Base-by-base conservation (phyloP, 805 yeast species). In the Hanseniaspora mollemarum region DNA sequence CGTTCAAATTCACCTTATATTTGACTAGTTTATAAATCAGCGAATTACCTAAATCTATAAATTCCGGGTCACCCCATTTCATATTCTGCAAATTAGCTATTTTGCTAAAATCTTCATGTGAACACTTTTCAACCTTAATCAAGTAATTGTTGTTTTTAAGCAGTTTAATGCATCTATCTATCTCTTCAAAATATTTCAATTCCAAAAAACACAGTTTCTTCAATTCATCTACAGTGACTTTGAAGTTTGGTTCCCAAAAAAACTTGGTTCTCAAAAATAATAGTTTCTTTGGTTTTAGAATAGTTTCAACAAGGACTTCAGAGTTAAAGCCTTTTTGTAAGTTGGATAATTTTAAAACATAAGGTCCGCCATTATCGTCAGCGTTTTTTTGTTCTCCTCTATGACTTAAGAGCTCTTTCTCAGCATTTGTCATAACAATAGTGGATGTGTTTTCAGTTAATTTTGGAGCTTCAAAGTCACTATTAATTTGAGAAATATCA, bases 241-340 rank as follows among this genome's bases (percentile, higher is more conserved):
- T 71, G 58, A 80, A 66, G 46, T 69, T 66, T n/a, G 77, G 68
- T 56, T 77, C 81, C 69, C 77, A 74, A 57, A 80, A 73, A 19
- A 83, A 67, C 58, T 81, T 80, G 60, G 77, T 74, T 61, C 80
- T 80, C 48, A 70, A 71, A 56, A 68, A 75, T 32, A 71, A 70
- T 52, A 81, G 77, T 59, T 72, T 80, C 54, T 86, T 71, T 52
- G 86, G 77, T 46, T 71, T 68, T 61, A 83, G 79, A 32, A 83
- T 66, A 59, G 81, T 85, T 48, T 70, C 72, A 19, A 82, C 67
- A 38, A 64, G 66, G 46, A 75, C 71, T 46, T 67, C 67, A 21
- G 75, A 71, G 46, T 75, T 71, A 33, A 79, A 71, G 21, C 71
- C 71, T 2, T 75, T 67, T 0, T 87, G 85, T 33, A 83, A 62